Evolutionary conservation across 2,329 filamentous ascomycete genomes (phyloP), one percentile per base, ranked within the genome.

Genomic region (Penicillium sp.): DNA sequence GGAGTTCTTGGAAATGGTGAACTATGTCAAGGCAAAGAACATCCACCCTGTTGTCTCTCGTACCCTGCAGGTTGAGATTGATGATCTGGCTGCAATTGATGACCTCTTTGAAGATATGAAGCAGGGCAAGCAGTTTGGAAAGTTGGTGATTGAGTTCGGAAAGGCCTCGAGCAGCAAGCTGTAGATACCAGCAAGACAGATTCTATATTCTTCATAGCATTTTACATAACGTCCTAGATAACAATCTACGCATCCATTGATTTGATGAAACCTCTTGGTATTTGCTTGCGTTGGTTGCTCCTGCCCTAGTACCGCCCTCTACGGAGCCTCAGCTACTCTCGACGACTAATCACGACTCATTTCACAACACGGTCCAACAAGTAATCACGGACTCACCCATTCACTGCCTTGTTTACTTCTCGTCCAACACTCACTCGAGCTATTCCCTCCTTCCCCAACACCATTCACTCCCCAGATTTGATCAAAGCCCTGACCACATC

Each of bases 1-100:
- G 69, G 95, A 98, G 76, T 98, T 97, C 70, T 80, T 80, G n/a
- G 90, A 95, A 22, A 96, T 98, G 91, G 82, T 97, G 6, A 81
- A 83, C 1, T 96, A 96, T 76, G 89, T 97, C 35, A 81, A 81
- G 13, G 77, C 87, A 61, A 86, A 91, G 62, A 84, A 88, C 69
- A 87, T 97, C 59, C 83, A 79, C 53, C 93, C 93, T 0, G 81
- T 96, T 3, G 84, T 98, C 1, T 95, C 89, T 62, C 83, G 88
- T 52, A 84, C 87, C 1, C 84, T 90, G 14, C 85, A 85, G 64
- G 67, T 68, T 2, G 90, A 91, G 0, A 75, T 96, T 64, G 87
- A 89, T 52, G 87, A 93, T 65, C 66, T 96, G 7, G 81, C 87
- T n/a, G 88, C 80, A n/a, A 90, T 98, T 53, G 87, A 98, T 58